phyloP scores from a whole-genome alignment of 1,284 basidiomycete genomes.

The Coniferiporia weirii region DNA sequence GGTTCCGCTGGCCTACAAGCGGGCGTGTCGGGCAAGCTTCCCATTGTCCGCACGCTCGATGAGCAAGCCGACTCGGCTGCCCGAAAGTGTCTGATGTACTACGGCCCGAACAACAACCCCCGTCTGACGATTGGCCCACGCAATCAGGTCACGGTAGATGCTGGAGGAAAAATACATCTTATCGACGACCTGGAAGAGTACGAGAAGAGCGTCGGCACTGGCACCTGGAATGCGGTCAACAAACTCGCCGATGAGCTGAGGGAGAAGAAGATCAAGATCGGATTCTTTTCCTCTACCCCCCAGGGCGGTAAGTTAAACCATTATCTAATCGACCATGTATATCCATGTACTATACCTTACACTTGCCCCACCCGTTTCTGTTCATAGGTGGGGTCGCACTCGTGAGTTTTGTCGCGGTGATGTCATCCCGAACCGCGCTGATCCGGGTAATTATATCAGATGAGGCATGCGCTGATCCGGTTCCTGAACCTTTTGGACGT shows the following conservation, averaged over 20 bases:
- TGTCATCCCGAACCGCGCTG: neutral
- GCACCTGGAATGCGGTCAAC: slow-evolving; percentile 73
- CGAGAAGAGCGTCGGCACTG: slow-evolving; percentile 56
- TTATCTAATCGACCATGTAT: slow-evolving; percentile 21
- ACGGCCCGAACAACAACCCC: slow-evolving; percentile 74
- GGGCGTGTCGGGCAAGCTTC: slow-evolving; percentile 51
- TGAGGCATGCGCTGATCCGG: slow-evolving; percentile 84
- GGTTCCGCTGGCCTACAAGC: slow-evolving; percentile 38
- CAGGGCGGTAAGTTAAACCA: slow-evolving; percentile 61
- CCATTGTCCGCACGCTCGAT: slow-evolving; percentile 69
- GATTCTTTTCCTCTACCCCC: slow-evolving; percentile 87
- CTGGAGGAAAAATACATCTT: slow-evolving; percentile 73
- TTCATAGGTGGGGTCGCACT: slow-evolving; percentile 83
- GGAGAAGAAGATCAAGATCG: slow-evolving; percentile 78
- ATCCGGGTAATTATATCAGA: slow-evolving; percentile 38
- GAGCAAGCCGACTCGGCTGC: slow-evolving; percentile 81
- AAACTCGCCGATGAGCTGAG: slow-evolving; percentile 78
- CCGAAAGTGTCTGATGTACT: slow-evolving; percentile 77
- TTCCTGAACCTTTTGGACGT: slow-evolving; percentile 76
- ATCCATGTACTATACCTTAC: neutral
- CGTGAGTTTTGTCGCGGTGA: slow-evolving; percentile 37
- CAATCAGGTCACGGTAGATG: slow-evolving; percentile 77
- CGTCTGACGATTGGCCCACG: slow-evolving; percentile 72
- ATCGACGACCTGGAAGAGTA: slow-evolving; percentile 72
- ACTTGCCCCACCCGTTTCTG: slow-evolving; percentile 16